Percentiles rank a stretch among this genome's conserved stretches.
Evolutionary conservation across 2,329 filamentous ascomycete species (phyloP).

Genomic region (Botrytis squamosa): DNA sequence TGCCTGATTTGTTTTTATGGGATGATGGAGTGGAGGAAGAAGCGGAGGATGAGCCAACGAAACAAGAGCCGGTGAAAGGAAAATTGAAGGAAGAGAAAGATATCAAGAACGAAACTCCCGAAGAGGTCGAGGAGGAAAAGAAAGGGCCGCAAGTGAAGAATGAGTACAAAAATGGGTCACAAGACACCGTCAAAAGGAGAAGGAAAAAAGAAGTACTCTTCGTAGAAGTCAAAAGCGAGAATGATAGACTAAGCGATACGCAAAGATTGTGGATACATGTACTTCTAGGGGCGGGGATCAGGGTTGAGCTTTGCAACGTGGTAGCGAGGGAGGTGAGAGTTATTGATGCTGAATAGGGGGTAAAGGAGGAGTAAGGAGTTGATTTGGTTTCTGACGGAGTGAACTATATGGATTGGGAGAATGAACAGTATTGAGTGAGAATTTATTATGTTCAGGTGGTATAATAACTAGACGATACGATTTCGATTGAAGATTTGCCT

Average conservation of each 20-base stretch:
- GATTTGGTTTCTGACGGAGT: neutral
- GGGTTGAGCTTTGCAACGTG: constrained; percentile 76
- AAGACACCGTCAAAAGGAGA: neutral
- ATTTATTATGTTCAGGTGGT: neutral
- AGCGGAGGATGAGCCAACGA: neutral
- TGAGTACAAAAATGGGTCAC: neutral
- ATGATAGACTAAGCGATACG: constrained; percentile 92
- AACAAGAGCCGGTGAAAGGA: neutral
- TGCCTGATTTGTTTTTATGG: constrained; percentile 94
- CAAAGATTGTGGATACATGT: constrained; percentile 97
- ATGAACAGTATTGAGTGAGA: neutral
- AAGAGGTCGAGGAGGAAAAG: neutral
- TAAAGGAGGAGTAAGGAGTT: neutral
- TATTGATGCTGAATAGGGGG: constrained; percentile 25
- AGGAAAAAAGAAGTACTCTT: constrained; percentile 34
- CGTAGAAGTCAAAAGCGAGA: constrained; percentile 51
- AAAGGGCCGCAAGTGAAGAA: neutral
- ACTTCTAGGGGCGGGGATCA: constrained; percentile 77
- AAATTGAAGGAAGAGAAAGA: neutral
- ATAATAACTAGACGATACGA: neutral
- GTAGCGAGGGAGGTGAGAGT: constrained; percentile 38
- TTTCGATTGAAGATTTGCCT: neutral
- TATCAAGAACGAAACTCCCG: neutral
- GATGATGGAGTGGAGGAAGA: constrained; percentile 24
- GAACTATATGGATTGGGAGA: neutral